Conservation (phyloP, 305 asterid species). For the Rubia tinctorum region DNA sequence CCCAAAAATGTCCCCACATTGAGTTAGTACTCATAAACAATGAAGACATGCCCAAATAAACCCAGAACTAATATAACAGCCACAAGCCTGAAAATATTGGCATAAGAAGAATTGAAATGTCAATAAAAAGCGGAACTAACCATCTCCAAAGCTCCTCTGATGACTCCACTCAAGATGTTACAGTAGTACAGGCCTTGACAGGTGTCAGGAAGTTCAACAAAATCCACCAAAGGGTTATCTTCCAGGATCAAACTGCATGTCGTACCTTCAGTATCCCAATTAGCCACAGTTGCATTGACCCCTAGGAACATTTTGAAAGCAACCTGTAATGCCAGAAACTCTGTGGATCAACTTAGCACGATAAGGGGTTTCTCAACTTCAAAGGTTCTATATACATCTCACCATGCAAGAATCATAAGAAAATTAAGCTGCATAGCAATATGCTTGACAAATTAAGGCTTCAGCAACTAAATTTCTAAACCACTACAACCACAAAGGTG, state of each 20-base stretch:
- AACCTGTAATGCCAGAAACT: constrained; percentile 44
- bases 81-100: not conserved
- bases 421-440: not conserved
- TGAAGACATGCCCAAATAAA: not conserved
- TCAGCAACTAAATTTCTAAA: not conserved
- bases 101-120: constrained; percentile 2
- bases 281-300: constrained; percentile 81
- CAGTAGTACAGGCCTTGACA: constrained; percentile 95
- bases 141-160: constrained; percentile 49
- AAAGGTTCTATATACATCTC: not conserved
- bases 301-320: constrained; percentile 98
- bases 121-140: constrained; percentile 35
- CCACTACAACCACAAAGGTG: not conserved
- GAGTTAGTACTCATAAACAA: not conserved
- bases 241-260: constrained; percentile 90
- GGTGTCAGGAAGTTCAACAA: constrained; percentile 96
- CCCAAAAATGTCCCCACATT: not conserved
- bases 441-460: not conserved
- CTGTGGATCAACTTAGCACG: not conserved
- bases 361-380: not conserved
- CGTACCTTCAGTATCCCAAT: constrained; percentile 96
- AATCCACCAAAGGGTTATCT: constrained; percentile 94
- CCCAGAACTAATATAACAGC: not conserved
- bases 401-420: not conserved
- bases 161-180: constrained; percentile 81